Base-by-base conservation (phyloP, 1,284 basidiomycete species). In the Ceratobasidium sp. region DNA sequence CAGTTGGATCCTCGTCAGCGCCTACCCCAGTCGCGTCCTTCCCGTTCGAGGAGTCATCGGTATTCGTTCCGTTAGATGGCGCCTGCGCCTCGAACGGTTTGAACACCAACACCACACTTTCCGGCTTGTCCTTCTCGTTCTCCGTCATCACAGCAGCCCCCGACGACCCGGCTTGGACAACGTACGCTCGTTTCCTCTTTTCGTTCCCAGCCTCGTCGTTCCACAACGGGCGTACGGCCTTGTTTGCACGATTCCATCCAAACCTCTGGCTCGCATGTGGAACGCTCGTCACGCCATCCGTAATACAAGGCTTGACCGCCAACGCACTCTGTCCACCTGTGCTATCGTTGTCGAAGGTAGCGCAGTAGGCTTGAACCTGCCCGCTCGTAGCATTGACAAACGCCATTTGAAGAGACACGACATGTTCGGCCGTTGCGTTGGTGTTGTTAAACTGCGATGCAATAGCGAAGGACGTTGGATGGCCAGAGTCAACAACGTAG, bases 401-500 rank as follows among this genome's bases (percentile, higher is more conserved):
- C 26, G 71, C 71, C 59, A 75, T 75, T 42, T 75, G 71, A 12
- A 75, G 71, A 26, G 71, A 75, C 26, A 75, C 71, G 4, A 75
- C n/a, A 28, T 40, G 71, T 62, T 75, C 71, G 17, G 42, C 7
- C 7, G 42, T 73, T 7, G 71, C 65, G 20, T 44, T 73, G 20
- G 44, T 64, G 40, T 56, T 75, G 20, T 46, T 46, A 13, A 23
- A 15, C 38, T 50, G 28, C 23, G 44, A 40, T 42, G 61, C 26
- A 28, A 75, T 52, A 1, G 71, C 71, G 38, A 75, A 38, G 12
- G 59, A 28, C 7, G 71, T 64, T 9, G 71, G 71, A 12, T 61
- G 71, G 6, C 71, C 71, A 42, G 71, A 75, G 61, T 75, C 71
- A 20, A 75, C 71, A 20, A 75, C n/a, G n/a, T 75, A 75, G 33